Base-by-base conservation (phyloP, 768 basidiomycete species). In the Fomitopsis serialis region DNA sequence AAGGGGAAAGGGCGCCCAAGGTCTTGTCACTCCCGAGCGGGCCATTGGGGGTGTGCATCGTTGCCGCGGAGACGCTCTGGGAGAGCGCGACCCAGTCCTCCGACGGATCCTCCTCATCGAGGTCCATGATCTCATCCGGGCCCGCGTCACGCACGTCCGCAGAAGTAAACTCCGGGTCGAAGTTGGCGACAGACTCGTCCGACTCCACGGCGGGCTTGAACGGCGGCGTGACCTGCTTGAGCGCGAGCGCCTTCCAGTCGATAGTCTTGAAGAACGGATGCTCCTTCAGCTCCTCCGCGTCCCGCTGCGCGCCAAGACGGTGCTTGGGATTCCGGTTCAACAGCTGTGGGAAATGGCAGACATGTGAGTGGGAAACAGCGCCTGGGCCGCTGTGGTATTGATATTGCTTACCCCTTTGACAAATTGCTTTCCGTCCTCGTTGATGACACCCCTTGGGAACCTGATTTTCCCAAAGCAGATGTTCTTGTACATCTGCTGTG, bases 401-500 rank as follows among this genome's bases (percentile, higher is more conserved):
- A 11, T 29, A 35, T n/a, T 9, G 82, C 92, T 74, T 61, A 98
- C 95, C 58, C 92, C 93, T 72, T 98, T 98, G 63, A 99, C 97
- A 61, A 98, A 99, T 73, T 95, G 89, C 73, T 99, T 99, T 45
- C 97, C 97, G 45, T 98, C 95, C 63, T 99, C 97, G 55, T 87
- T 86, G 61, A 98, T 98, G 32, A 98, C 95, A 50, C 89, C 95
- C 64, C 92, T 89, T 4, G 97, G 97, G 74, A 98, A 98, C 50
- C 94, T 79, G 66, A 98, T 98, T 79, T 98, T 98, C 55, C 97
- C 97, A 69, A 98, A 99, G 68, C 95, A 97, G 60, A 92, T 92
- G 72, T 90, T 93, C 78, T 94, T 94, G 76, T 99, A 99, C 97
- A 99, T 99, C 72, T 96, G 92, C 68, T 99, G 96, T 3, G 93